These are phyloP conservation scores for Globisporangium irregulare DNA, from an alignment of 352 stramenopile genomes.

Conservation along the genomic window DNA sequence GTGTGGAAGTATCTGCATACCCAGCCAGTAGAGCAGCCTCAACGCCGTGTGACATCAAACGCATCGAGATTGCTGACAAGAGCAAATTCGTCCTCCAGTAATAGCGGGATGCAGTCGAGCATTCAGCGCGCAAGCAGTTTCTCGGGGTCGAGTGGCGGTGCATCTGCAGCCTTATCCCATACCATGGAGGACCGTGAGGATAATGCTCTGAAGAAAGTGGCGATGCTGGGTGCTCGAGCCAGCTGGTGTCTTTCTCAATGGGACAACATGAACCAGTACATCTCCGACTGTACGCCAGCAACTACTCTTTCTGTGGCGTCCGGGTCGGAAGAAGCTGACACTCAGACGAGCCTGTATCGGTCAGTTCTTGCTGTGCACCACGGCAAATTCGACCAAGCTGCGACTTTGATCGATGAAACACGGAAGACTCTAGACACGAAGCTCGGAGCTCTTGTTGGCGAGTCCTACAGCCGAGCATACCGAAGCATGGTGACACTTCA, in stretches of 20 bases:
- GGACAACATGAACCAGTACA: conserved; percentile 81
- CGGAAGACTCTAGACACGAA: conserved; percentile 92
- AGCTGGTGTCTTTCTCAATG: conserved; percentile 84
- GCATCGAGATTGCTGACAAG: conserved; percentile 10
- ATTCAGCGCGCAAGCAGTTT: conserved; percentile 33
- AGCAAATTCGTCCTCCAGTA: conserved; percentile 15
- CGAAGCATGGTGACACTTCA: conserved; percentile 96
- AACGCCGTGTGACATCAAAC: conserved; percentile 8
- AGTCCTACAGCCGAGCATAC: conserved; percentile 97
- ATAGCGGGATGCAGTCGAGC: conserved; percentile 4
- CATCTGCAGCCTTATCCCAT: not conserved
- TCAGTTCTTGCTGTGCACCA: conserved; percentile 94
- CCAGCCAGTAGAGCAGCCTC: conserved; percentile 13
- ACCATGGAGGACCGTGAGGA: conserved; percentile 44
- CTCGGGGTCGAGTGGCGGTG: conserved; percentile 27
- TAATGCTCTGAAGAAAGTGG: conserved; percentile 54
- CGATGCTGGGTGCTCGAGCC: conserved; percentile 80
- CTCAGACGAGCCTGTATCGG: conserved; percentile 61
- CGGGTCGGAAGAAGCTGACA: conserved; percentile 22
- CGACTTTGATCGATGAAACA: conserved; percentile 92
- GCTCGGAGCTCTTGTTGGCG: conserved; percentile 94
- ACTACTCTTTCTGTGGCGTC: conserved; percentile 12
- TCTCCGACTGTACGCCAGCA: conserved; percentile 37
- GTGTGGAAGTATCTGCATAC: conserved; percentile 45
- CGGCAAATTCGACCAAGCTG: conserved; percentile 90